Conservation (phyloP, 768 basidiomycete species). For the Gloeopeniophorella convolvens region DNA sequence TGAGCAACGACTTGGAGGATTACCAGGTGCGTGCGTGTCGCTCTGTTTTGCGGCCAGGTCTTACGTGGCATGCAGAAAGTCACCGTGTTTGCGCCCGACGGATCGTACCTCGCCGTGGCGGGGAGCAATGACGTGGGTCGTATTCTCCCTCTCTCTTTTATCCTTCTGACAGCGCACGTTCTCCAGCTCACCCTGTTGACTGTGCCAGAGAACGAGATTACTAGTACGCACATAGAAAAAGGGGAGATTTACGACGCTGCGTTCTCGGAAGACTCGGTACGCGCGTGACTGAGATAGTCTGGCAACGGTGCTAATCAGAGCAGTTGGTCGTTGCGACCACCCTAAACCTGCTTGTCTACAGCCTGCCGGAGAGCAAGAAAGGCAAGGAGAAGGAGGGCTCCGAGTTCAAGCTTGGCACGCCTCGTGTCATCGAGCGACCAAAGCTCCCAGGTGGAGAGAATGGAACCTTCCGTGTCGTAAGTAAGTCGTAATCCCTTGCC, state of each 20-base stretch:
- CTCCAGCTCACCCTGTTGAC: constrained; percentile 23
- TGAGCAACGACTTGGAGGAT: constrained; percentile 59
- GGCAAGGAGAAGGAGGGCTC: constrained; percentile 37
- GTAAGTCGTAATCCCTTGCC: constrained; percentile 1
- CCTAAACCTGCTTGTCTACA: constrained; percentile 56
- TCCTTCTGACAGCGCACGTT: neutral
- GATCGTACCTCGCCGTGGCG: constrained; percentile 58
- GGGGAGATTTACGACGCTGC: constrained; percentile 86
- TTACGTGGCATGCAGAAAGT: constrained; percentile 60
- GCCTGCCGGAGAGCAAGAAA: constrained; percentile 37
- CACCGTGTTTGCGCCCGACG: constrained; percentile 71
- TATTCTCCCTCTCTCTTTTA: neutral
- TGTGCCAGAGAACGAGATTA: constrained; percentile 34
- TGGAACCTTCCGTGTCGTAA: constrained; percentile 2
- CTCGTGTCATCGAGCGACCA: constrained; percentile 14
- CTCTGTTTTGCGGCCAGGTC: neutral
- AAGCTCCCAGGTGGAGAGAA: constrained; percentile 11
- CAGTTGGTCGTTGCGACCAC: constrained; percentile 67
- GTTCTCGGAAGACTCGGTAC: constrained; percentile 62
- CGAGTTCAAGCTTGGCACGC: constrained; percentile 13
- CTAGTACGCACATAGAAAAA: constrained; percentile 45
- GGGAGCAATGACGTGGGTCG: constrained; percentile 61
- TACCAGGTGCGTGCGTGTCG: constrained; percentile 58
- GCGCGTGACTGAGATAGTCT: constrained; percentile 7
- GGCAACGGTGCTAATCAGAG: neutral